Conservation (phyloP, 805 yeast species). For the Limtongia smithiae region DNA sequence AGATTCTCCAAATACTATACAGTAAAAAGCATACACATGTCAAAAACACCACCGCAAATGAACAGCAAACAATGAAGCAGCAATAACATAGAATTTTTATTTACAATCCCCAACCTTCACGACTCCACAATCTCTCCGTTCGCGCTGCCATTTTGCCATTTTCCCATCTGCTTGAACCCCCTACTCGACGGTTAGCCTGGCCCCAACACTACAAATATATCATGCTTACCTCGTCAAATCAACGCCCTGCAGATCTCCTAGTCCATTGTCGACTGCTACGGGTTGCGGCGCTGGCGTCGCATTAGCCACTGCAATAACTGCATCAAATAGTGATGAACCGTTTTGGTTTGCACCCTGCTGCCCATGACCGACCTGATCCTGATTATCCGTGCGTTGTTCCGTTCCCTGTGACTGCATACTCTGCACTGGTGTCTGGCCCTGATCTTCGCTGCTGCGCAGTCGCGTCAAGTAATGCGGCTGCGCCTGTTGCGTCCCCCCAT, state of each 20-base stretch:
- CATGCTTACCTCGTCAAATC: slow-evolving; percentile 41
- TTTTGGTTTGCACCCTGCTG: background rate
- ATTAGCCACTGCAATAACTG: slow-evolving; percentile 12
- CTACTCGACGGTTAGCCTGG: slow-evolving; percentile 18
- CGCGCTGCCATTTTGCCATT: slow-evolving; percentile 28
- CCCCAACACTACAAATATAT: background rate
- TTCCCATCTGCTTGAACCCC: slow-evolving; percentile 41
- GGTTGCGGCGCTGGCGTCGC: background rate
- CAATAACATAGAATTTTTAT: too few species aligned
- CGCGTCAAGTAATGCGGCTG: background rate
- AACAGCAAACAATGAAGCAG: too few species aligned
- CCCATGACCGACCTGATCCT: background rate
- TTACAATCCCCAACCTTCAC: background rate
- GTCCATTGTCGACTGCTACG: slow-evolving; percentile 25
- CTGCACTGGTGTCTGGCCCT: slow-evolving; percentile 3
- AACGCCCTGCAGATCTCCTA: slow-evolving; percentile 47
- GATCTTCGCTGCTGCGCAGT: background rate
- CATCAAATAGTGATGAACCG: slow-evolving; percentile 14
- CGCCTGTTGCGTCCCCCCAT: background rate
- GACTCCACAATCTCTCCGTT: slow-evolving; percentile 20
- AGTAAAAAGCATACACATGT: too few species aligned
- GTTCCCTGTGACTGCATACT: background rate
- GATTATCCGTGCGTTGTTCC: background rate
- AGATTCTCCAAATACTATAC: too few species aligned
- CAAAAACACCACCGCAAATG: too few species aligned